Evolutionary conservation across 2,329 filamentous ascomycete genomes (phyloP).

Genomic region (Talaromyces sp.): DNA sequence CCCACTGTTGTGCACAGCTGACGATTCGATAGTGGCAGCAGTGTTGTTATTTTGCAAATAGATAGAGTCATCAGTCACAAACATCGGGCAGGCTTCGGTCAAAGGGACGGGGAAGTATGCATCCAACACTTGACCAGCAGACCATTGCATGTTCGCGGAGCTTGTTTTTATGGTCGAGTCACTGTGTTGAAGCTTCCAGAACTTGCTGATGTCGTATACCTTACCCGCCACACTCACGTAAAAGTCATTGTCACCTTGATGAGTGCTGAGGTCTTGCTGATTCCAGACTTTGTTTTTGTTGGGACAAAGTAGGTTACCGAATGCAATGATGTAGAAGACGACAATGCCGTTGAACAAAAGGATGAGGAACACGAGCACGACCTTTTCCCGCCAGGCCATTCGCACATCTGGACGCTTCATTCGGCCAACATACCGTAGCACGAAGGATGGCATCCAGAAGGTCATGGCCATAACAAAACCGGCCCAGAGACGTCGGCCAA

Average conservation of each 20-base stretch:
- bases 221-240: conserved; percentile 83
- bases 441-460: conserved; percentile 88
- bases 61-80: conserved; percentile 59
- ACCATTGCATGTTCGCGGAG: conserved; percentile 64
- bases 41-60: conserved; percentile 56
- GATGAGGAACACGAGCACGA: conserved; percentile 78
- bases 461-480: conserved; percentile 78
- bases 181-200: conserved; percentile 81
- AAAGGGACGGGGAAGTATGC: conserved; percentile 82
- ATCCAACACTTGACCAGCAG: conserved; percentile 75
- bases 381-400: conserved; percentile 94
- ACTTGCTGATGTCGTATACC: conserved; percentile 89
- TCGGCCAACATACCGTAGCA: conserved; percentile 74
- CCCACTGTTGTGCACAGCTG: conserved; percentile 69
- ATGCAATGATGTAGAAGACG: conserved; percentile 87
- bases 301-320: conserved; percentile 82
- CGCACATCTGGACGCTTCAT: conserved; percentile 98
- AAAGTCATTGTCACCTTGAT: conserved; percentile 70
- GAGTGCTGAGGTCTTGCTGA: conserved; percentile 61
- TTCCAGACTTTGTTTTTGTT: conserved; percentile 90
- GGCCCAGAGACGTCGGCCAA: conserved; percentile 72
- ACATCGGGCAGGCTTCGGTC: conserved; percentile 65
- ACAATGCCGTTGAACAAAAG: conserved; percentile 73
- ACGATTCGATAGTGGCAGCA: conserved; percentile 52
- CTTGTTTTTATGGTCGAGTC: conserved; percentile 61